A percentile compares a stretch with the other conserved stretches of the same genome.
These are phyloP conservation scores for Coleophoma crateriformis DNA, from an alignment of 2,329 filamentous ascomycete genomes.

Conservation along the genomic window DNA sequence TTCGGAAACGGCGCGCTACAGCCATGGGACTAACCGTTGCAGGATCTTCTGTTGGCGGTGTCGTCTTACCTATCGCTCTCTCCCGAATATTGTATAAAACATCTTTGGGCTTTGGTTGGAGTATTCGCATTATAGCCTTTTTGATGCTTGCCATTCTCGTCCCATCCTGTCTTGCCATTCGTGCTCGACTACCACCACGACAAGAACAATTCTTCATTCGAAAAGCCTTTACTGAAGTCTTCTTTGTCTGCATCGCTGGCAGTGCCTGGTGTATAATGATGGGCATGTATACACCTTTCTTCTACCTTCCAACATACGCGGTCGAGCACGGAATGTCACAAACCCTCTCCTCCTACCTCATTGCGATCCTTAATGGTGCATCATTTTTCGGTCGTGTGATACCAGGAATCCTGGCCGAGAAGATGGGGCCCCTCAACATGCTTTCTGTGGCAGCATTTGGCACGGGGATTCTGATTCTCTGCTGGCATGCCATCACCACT, in stretches of 20 bases:
- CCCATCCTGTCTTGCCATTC: slow-evolving; percentile 42
- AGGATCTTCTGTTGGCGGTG: slow-evolving; percentile 43
- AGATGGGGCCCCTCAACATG: slow-evolving; percentile 26
- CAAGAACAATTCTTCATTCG: slow-evolving; percentile 38
- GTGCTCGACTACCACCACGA: slow-evolving; percentile 37
- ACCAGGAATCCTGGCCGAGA: slow-evolving; percentile 27
- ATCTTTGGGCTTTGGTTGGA: slow-evolving; percentile 25
- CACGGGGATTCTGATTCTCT: slow-evolving; percentile 25
- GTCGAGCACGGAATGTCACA: slow-evolving; percentile 16
- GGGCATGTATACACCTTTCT: slow-evolving; percentile 19
- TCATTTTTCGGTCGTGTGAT: slow-evolving; percentile 29
- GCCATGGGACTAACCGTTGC: slow-evolving; percentile 42
- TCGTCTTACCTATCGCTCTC: slow-evolving; percentile 57
- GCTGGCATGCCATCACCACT: slow-evolving; percentile 19
- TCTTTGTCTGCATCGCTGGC: slow-evolving; percentile 36
- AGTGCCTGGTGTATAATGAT: slow-evolving; percentile 30
- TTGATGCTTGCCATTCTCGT: slow-evolving; percentile 41
- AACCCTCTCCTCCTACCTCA: slow-evolving; percentile 15
- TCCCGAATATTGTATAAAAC: slow-evolving; percentile 37
- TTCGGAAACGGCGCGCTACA: slow-evolving; percentile 39
- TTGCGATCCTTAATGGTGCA: slow-evolving; percentile 21
- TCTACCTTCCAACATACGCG: slow-evolving; percentile 27
- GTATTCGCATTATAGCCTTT: slow-evolving; percentile 19
- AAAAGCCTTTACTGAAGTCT: slow-evolving; percentile 35
- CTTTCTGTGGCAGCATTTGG: slow-evolving; percentile 16